Evolutionary conservation across 768 basidiomycete genomes (phyloP), one percentile per base, ranked within the genome.

Genomic region (Phlebiopsis flavidoalba): DNA sequence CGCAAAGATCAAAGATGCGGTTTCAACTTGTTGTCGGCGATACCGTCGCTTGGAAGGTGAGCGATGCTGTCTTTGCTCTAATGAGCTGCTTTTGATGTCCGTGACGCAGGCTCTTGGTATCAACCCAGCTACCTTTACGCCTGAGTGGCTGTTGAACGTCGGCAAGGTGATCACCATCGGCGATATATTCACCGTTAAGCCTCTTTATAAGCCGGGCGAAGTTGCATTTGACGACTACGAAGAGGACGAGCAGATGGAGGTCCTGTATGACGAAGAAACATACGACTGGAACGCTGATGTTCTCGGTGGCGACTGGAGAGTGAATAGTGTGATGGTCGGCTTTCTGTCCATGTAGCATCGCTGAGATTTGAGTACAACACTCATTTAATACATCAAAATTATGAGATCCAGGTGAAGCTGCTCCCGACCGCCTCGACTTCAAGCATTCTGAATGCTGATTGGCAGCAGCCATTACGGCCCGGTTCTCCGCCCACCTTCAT

Each of bases 91-190:
- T 57, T 19, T 26, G 26, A 31, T 31, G 26, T 31, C 26, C 6
- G 6, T 35, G 24, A 11, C 46, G 14, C 43, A 89, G 88, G 80
- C 71, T 5, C 78, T 90, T 2, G 83, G 76, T 0, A 78, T 90
- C 53, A 81, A 87, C 64, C 82, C 82, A 0, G 67, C 66, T 5
- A 88, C 86, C 3, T 79, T 78, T 55, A 80, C 85, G 5, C 88
- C 88, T 0, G 88, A 87, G 62, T 69, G 79, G 12, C 65, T 88
- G 59, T 66, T 87, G 19, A 75, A 72, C n/a, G 62, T 84, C 2
- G 84, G 74, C 0, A 71, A 70, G 0, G 72, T 88, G 0, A 51
- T 69, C 8, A 63, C 62, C 22, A 58, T 62, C 14, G 66, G 63
- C 14, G 64, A 67, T 40, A 71, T 66, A 12, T 48, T 68, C 21